Conservation (phyloP, 768 basidiomycete genomes). For the Calocera cornea region DNA sequence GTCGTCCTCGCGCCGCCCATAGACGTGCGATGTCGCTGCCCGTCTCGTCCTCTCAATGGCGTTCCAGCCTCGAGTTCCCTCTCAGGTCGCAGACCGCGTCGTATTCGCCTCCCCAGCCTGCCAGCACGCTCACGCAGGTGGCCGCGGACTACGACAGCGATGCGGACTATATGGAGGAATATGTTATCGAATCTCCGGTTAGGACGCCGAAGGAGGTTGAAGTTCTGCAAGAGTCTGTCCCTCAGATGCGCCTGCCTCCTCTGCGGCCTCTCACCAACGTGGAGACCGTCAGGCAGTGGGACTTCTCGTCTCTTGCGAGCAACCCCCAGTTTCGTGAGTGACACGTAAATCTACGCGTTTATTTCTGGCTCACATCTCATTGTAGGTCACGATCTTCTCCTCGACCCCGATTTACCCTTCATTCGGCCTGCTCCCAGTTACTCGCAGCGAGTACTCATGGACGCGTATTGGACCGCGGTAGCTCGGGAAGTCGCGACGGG, state of each 20-base stretch:
- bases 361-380: not conserved
- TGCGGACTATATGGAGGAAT: constrained; percentile 3
- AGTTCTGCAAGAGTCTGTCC: not conserved
- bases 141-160: not conserved
- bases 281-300: constrained; percentile 1
- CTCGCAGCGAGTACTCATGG: constrained; percentile 55
- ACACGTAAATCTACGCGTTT: not conserved
- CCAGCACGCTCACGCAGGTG: not conserved
- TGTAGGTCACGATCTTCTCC: constrained; percentile 76
- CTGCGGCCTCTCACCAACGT: constrained; percentile 1
- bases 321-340: constrained; percentile 1
- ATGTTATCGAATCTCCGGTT: not conserved
- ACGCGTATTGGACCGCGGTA: constrained; percentile 78
- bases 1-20: not conserved
- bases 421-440: constrained; percentile 53
- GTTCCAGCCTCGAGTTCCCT: not conserved
- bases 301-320: not conserved
- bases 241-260: not conserved
- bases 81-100: not conserved
- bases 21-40: not conserved
- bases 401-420: constrained; percentile 74
- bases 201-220: constrained; percentile 2
- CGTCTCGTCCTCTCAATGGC: not conserved
- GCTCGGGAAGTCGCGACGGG: constrained; percentile 61
- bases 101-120: not conserved